These are phyloP conservation scores for Colletotrichum sp. DNA, from an alignment of 2,329 filamentous ascomycete genomes.

Conservation along the genomic window DNA sequence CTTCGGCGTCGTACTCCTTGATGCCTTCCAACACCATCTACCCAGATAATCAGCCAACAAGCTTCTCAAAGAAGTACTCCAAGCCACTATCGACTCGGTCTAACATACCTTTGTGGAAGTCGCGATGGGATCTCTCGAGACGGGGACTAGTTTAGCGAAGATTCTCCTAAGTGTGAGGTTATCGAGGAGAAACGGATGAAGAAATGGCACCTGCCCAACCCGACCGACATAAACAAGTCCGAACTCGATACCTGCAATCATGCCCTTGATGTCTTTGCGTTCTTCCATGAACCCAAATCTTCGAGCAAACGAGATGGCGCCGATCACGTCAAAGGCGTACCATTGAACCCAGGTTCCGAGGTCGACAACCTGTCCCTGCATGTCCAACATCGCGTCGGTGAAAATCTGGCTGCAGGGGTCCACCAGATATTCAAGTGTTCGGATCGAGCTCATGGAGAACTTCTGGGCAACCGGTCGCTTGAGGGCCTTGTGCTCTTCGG, in stretches of 20 bases:
- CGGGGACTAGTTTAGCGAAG: background rate
- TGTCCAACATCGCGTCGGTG: background rate
- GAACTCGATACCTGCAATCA: background rate
- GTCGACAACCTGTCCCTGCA: background rate
- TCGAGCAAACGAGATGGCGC: background rate
- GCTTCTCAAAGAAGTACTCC: background rate
- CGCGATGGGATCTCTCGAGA: background rate
- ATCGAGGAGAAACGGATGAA: background rate
- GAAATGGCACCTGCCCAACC: background rate
- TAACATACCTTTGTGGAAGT: background rate
- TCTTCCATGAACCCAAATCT: background rate
- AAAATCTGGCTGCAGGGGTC: background rate
- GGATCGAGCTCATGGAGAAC: background rate
- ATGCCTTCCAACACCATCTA: background rate
- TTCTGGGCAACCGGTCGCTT: background rate
- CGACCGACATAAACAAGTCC: background rate
- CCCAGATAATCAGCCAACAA: rapidly evolving
- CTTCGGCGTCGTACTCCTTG: background rate
- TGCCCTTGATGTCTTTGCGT: background rate
- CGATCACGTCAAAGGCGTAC: background rate
- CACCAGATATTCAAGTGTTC: background rate
- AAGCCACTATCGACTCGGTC: background rate
- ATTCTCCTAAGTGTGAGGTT: background rate
- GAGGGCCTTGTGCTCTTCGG: background rate
- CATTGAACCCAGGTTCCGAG: background rate